These are phyloP conservation scores for Withania somnifera DNA, from an alignment of 305 asterid genomes.

Conservation along the genomic window DNA sequence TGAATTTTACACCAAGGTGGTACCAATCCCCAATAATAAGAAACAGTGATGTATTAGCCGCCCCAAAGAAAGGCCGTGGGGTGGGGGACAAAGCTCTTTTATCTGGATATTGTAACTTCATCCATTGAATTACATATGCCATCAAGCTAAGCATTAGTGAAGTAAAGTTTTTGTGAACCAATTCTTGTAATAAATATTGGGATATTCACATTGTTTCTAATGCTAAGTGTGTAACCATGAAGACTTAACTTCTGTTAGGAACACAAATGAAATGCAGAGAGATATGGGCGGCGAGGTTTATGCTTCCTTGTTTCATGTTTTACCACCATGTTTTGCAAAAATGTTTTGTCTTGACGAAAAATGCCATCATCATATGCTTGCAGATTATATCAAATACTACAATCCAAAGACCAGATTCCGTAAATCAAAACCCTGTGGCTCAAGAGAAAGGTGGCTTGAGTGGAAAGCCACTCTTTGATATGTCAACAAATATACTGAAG, in stretches of 20 bases:
- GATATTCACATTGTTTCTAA: background rate
- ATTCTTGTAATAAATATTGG: background rate
- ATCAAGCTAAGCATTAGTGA: too few species aligned
- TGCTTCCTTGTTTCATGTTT: background rate
- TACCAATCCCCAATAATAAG: too few species aligned
- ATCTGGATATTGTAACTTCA: too few species aligned
- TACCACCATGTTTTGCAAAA: background rate
- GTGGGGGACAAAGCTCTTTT: too few species aligned
- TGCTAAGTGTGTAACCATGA: background rate
- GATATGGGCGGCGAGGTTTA: background rate
- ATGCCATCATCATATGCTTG: background rate
- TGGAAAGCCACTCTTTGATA: constrained; percentile 68
- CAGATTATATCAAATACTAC: constrained; percentile 91
- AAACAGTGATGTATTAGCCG: too few species aligned
- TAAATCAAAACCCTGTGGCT: constrained; percentile 43
- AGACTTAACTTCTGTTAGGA: background rate
- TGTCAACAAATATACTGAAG: constrained; percentile 69
- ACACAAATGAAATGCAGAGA: background rate
- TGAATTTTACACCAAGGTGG: too few species aligned
- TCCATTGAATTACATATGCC: too few species aligned
- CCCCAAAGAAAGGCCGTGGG: too few species aligned
- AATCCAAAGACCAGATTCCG: constrained; percentile 70
- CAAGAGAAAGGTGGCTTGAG: constrained; percentile 91
- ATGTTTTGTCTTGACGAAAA: background rate
- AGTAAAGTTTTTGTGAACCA: background rate